Conservation (phyloP, 306 rosid genomes). For the Inga leiocalycina region DNA sequence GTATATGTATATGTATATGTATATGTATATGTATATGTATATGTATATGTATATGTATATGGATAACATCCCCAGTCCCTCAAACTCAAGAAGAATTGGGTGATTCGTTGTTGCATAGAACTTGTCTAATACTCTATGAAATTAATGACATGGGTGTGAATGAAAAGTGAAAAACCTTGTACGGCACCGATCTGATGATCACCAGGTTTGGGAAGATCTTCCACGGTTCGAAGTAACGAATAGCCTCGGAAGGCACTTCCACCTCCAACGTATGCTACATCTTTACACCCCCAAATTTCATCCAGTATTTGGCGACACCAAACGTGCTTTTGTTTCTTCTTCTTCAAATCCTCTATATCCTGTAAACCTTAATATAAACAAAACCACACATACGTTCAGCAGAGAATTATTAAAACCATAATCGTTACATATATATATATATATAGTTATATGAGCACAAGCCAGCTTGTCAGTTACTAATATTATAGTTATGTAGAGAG, state of each 20-base stretch:
- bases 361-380: background rate
- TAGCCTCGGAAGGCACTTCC: background rate
- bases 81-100: no score
- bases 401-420: background rate
- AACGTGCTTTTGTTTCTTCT: conserved; percentile 36
- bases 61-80: no score
- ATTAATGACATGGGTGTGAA: no score
- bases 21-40: no score
- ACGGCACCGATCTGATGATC: no score
- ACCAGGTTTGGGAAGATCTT: no score
- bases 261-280: conserved; percentile 21
- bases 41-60: no score
- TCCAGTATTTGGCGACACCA: conserved; percentile 59
- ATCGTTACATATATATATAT: background rate
- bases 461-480: background rate
- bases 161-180: background rate
- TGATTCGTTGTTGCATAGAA: no score
- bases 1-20: no score
- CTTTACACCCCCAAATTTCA: conserved; percentile 20
- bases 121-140: no score
- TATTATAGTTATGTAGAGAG: background rate
- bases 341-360: background rate
- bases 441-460: no score
- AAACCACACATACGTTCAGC: no score
- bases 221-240: background rate